Conservation (phyloP, 2,329 filamentous ascomycete species). For the Penicillium thymicola region DNA sequence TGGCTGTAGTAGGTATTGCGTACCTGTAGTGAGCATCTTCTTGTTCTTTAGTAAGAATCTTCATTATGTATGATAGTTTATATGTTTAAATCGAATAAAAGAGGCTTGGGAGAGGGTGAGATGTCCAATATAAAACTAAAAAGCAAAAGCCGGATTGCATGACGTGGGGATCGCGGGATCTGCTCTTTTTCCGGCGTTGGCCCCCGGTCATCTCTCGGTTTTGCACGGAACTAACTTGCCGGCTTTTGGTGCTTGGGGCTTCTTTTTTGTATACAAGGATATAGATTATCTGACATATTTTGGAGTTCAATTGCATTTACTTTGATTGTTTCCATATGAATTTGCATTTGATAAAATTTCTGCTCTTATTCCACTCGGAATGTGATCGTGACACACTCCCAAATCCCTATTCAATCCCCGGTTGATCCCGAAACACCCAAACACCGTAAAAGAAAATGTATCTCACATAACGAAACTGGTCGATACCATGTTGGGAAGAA, state of each 20-base stretch:
- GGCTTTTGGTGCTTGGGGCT: background rate
- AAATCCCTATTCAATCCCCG: constrained; percentile 17
- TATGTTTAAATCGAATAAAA: background rate
- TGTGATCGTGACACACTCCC: constrained; percentile 7
- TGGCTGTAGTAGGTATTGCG: constrained; percentile 12
- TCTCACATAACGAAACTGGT: constrained; percentile 7
- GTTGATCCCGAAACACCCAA: constrained; percentile 23
- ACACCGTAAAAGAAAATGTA: constrained; percentile 6
- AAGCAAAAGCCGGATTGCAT: constrained; percentile 25
- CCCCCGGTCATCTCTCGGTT: constrained; percentile 10
- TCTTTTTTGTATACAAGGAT: background rate
- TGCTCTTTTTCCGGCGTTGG: constrained; percentile 14
- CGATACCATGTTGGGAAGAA: background rate
- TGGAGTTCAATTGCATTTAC: background rate
- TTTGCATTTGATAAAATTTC: background rate
- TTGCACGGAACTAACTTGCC: constrained; percentile 6
- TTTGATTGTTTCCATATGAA: background rate
- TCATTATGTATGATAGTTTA: constrained; percentile 61
- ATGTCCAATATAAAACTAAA: constrained; percentile 9
- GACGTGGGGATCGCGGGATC: constrained; percentile 26
- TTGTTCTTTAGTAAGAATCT: constrained; percentile 92
- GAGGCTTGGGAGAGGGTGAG: background rate
- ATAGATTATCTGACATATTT: background rate
- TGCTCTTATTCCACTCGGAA: constrained; percentile 9
- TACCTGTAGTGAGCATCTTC: constrained; percentile 79